These are phyloP conservation scores for Botrytis hyacinthi DNA, from an alignment of 2,329 filamentous ascomycete genomes.

Conservation along the genomic window DNA sequence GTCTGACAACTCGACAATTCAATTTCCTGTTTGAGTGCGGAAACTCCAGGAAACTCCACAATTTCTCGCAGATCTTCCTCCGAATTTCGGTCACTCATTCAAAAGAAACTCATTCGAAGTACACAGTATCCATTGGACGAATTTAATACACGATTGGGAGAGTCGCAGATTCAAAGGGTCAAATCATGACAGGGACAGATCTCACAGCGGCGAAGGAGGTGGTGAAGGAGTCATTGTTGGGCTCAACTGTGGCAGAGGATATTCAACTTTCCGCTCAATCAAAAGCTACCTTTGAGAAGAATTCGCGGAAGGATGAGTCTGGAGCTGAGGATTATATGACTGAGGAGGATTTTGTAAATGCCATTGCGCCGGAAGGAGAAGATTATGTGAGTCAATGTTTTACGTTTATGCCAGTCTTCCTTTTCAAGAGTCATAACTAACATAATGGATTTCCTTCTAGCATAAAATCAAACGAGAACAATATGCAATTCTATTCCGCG, in stretches of 20 bases:
- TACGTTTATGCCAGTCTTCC: not conserved
- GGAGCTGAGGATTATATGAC: conserved; percentile 78
- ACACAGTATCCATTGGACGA: conserved; percentile 14
- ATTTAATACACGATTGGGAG: not conserved
- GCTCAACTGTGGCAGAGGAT: conserved; percentile 48
- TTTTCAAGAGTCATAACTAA: conserved; percentile 28
- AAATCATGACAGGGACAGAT: conserved; percentile 35
- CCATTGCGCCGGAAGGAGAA: conserved; percentile 80
- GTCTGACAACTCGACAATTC: not conserved
- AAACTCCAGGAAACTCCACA: conserved; percentile 6
- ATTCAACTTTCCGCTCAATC: conserved; percentile 70
- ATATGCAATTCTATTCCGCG: conserved; percentile 87
- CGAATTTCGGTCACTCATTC: conserved; percentile 2
- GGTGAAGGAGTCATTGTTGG: conserved; percentile 78
- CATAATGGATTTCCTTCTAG: conserved; percentile 47
- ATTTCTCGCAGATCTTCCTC: conserved; percentile 11
- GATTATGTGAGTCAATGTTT: conserved; percentile 73
- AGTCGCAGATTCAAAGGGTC: conserved; percentile 9
- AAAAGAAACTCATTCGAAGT: not conserved
- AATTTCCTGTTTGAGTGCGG: not conserved
- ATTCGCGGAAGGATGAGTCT: conserved; percentile 72
- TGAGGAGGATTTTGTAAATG: conserved; percentile 84
- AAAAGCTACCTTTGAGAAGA: conserved; percentile 70
- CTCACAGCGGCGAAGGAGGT: conserved; percentile 48
- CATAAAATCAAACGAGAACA: conserved; percentile 98